Evolutionary conservation across 352 stramenopile species (phyloP), one percentile per base, ranked within the genome.

Genomic region (Lagenidium giganteum): DNA sequence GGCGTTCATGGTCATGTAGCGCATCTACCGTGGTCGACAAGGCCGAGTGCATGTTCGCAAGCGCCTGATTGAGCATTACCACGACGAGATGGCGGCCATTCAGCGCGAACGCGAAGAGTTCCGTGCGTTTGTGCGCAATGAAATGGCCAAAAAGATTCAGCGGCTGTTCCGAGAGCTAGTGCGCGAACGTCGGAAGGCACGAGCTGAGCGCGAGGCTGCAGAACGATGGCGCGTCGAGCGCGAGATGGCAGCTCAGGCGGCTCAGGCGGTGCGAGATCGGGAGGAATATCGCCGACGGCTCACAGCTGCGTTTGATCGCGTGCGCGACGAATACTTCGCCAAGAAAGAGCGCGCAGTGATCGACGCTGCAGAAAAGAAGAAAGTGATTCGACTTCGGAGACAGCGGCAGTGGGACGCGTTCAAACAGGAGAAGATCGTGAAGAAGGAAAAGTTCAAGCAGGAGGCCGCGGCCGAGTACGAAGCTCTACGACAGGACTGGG

Each of bases 371-470:
- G 70, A 89, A 42, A 89, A 87, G 29, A 54, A 73, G 16, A 86
- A 85, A 31, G 65, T 84, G 18, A 34, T 83, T 11, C 67, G 51
- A n/a, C 43, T 72, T 31, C 54, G 60, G 14, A 67, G 77, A 0
- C 67, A 84, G 35, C 69, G 74, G 2, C 55, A 79, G 37, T 86
- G 77, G 74, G 70, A 83, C 8, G 57, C 54, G 11, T 83, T 86
- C 26, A 72, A 81, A 36, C 38, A 22, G 5, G 50, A 66, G 5
- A 57, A 60, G 4, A 35, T 71, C 3, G 61, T 56, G 5, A 66
- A 50, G 2, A 67, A 68, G 20, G 74, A 83, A 24, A 47, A 59
- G 3, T 44, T 70, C 5, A 82, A 81, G 25, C 36, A 48, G 1
- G 41, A 67, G n/a, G 58, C 66, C 11, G 56, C 56, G 5, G 61